These are phyloP conservation scores for Eucalyptus cloeziana DNA, from an alignment of 345 rosid species.

Conservation along the genomic window DNA sequence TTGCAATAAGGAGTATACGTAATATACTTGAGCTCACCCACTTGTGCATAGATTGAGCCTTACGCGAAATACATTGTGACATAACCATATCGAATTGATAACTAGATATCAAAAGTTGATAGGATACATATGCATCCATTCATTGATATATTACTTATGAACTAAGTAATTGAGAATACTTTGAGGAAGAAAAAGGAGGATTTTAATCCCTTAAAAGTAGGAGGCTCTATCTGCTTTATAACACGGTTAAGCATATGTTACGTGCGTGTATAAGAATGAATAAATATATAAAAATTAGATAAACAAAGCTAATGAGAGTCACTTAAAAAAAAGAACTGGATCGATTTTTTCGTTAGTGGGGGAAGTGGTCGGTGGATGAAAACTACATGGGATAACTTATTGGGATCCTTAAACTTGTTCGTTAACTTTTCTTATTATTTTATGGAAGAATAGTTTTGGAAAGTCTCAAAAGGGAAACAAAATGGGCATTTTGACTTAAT, in stretches of 20 bases:
- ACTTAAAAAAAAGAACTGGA: not conserved
- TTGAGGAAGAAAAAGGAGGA: not conserved
- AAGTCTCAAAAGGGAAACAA: not conserved
- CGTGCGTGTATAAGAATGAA: not conserved
- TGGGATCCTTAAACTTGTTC: not conserved
- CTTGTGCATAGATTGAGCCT: not conserved
- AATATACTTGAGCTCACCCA: not conserved
- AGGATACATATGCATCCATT: not conserved
- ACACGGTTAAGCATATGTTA: not conserved
- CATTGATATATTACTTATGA: not conserved
- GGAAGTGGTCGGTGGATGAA: not conserved
- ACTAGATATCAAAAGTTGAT: not conserved
- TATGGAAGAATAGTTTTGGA: not conserved
- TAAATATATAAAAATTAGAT: not conserved
- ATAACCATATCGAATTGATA: not conserved
- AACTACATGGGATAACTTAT: not conserved
- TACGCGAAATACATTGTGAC: not conserved
- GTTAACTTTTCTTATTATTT: not conserved
- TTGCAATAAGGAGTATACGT: not conserved
- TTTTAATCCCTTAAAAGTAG: not conserved
- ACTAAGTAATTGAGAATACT: not conserved
- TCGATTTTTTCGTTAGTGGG: not conserved
- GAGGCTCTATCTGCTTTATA: not conserved
- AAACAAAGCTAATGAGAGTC: not conserved
- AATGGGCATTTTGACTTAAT: not conserved